Evolutionary conservation across 139 green algal species (phyloP).

Genomic region (Spirogloea muscicola): DNA sequence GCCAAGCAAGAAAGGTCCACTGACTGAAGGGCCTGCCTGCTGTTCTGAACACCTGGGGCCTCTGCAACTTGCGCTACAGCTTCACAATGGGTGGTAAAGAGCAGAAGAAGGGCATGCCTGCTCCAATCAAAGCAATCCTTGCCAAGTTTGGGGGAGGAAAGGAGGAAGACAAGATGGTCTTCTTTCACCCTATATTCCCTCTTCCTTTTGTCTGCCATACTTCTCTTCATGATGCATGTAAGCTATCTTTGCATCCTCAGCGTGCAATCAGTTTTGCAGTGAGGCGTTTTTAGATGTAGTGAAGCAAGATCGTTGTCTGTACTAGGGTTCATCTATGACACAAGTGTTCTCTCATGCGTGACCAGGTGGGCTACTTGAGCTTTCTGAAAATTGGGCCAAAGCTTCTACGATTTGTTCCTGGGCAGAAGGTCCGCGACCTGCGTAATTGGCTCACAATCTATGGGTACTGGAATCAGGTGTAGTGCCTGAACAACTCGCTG

Average conservation of each 20-base stretch:
- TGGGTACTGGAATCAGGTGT: conserved; percentile 47
- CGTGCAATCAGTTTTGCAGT: too few species aligned
- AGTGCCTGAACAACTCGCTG: too few species aligned
- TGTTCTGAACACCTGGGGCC: too few species aligned
- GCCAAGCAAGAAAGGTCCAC: too few species aligned
- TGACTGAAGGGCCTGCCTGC: too few species aligned
- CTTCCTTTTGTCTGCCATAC: too few species aligned
- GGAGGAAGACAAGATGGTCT: conserved; percentile 95
- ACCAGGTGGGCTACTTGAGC: conserved; percentile 54
- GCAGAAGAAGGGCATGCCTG: conserved; percentile 78
- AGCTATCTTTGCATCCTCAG: not conserved
- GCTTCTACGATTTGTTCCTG: conserved; percentile 91
- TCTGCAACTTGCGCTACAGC: conserved; percentile 40
- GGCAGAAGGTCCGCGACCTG: conserved; percentile 83
- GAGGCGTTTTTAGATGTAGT: too few species aligned
- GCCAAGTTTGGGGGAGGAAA: conserved; percentile 65
- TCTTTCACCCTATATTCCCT: too few species aligned
- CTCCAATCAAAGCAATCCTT: conserved; percentile 84
- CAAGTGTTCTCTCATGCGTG: not conserved
- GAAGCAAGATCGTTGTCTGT: too few species aligned
- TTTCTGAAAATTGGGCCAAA: conserved; percentile 91
- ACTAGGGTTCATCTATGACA: not conserved
- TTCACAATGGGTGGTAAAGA: conserved; percentile 74
- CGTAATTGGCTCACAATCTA: conserved; percentile 90
- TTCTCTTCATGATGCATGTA: conserved; percentile 45